These are phyloP conservation scores for Meyerozyma sp. DNA, from an alignment of 1,139 yeast genomes.

Conservation along the genomic window DNA sequence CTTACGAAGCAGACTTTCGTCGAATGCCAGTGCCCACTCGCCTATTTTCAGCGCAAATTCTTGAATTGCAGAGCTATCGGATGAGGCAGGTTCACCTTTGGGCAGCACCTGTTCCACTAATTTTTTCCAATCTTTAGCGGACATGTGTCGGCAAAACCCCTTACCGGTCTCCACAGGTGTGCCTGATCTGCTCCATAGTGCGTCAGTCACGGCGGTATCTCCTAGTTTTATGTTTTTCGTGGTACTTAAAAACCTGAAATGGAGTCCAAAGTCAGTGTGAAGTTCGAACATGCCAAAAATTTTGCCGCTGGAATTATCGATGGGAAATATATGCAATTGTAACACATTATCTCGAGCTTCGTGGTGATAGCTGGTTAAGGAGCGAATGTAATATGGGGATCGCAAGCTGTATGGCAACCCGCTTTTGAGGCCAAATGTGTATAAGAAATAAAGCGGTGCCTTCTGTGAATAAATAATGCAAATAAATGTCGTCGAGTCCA, in stretches of 20 bases:
- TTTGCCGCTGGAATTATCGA: slow-evolving; percentile 3
- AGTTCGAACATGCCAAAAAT: slow-evolving; percentile 17
- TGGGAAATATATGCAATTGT: slow-evolving; percentile 10
- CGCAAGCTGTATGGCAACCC: slow-evolving; percentile 34
- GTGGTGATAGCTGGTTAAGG: slow-evolving; percentile 10
- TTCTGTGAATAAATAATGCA: slow-evolving; percentile 39
- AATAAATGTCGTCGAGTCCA: slow-evolving; percentile 17
- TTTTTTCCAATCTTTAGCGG: slow-evolving; percentile 2
- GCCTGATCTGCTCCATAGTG: background rate
- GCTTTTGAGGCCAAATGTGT: slow-evolving; percentile 36
- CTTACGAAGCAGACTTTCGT: slow-evolving; percentile 5
- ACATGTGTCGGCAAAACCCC: slow-evolving; percentile 8
- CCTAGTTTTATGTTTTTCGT: slow-evolving; percentile 1
- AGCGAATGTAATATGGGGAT: slow-evolving; percentile 30
- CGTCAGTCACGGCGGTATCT: background rate
- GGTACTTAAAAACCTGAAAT: slow-evolving; percentile 7
- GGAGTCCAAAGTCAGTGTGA: slow-evolving; percentile 9
- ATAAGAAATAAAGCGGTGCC: slow-evolving; percentile 35
- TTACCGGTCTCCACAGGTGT: background rate
- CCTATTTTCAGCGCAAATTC: slow-evolving; percentile 27
- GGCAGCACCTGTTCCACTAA: slow-evolving; percentile 7
- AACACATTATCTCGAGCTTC: slow-evolving; percentile 9
- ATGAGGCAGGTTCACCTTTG: background rate
- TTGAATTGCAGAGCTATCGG: slow-evolving; percentile 14
- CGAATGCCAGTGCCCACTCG: slow-evolving; percentile 12